phyloP scores from a whole-genome alignment of 345 rosid species.

The Isatis tinctoria region DNA sequence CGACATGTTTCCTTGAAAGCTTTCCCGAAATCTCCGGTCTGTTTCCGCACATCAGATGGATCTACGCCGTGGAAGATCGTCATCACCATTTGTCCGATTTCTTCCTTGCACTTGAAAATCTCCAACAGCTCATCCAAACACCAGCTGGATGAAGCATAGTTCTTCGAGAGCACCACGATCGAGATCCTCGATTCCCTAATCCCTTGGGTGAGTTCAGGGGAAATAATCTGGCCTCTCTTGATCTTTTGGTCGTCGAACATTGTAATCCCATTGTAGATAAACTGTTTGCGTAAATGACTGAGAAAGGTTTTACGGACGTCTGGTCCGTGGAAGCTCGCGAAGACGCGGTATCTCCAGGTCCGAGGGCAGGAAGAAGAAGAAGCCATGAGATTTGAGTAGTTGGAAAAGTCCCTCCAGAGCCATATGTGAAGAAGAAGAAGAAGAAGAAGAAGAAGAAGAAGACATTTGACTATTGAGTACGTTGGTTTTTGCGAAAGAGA shows the following conservation, averaged over 20 bases:
- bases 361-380: too few species aligned
- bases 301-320: too few species aligned
- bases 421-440: not conserved
- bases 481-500: not conserved
- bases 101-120: not conserved
- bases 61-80: too few species aligned
- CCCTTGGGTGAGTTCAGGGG: not conserved
- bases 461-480: not conserved
- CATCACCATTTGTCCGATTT: not conserved
- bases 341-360: too few species aligned
- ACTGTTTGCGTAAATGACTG: too few species aligned
- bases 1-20: not conserved
- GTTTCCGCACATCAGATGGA: too few species aligned
- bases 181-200: conserved; percentile 4
- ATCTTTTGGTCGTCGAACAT: too few species aligned
- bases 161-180: not conserved
- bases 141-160: conserved; percentile 8
- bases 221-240: too few species aligned
- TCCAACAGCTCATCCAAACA: conserved; percentile 17
- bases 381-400: too few species aligned
- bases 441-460: not conserved
- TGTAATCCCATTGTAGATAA: too few species aligned
- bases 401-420: too few species aligned
- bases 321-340: too few species aligned
- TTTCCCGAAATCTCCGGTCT: not conserved